Conservation (phyloP, 2,329 filamentous ascomycete genomes). For the Aphanoascus verrucosus region DNA sequence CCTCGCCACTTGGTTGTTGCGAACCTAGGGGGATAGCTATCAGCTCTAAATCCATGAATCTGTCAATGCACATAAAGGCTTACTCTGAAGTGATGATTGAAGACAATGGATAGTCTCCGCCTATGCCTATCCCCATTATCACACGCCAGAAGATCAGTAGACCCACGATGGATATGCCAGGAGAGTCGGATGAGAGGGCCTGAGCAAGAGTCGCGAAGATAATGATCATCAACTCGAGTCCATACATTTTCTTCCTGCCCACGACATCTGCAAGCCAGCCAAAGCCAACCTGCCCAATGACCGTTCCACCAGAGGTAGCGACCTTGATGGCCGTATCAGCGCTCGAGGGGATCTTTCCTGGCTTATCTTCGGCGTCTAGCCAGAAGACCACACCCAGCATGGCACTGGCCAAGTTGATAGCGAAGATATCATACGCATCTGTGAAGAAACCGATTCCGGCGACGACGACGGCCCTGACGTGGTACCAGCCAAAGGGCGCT, state of each 20-base stretch:
- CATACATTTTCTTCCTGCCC: constrained; percentile 76
- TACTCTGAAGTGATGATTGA: constrained; percentile 73
- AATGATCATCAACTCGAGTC: constrained; percentile 67
- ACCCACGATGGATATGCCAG: constrained; percentile 46
- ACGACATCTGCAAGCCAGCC: constrained; percentile 67
- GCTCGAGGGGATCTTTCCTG: constrained; percentile 49
- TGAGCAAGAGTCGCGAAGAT: constrained; percentile 68
- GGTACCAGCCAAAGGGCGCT: constrained; percentile 21
- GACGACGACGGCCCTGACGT: constrained; percentile 12
- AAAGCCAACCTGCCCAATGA: constrained; percentile 71
- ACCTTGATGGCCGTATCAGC: constrained; percentile 79
- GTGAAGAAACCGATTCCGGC: constrained; percentile 12
- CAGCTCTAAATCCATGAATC: neutral
- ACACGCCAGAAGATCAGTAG: constrained; percentile 68
- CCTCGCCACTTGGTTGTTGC: constrained; percentile 76
- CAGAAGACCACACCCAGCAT: constrained; percentile 75
- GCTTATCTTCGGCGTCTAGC: constrained; percentile 41
- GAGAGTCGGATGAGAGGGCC: constrained; percentile 53
- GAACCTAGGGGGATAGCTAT: constrained; percentile 42
- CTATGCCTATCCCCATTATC: constrained; percentile 67
- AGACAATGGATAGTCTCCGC: constrained; percentile 72
- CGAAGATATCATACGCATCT: constrained; percentile 61
- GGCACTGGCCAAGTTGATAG: constrained; percentile 58
- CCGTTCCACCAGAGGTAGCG: constrained; percentile 70
- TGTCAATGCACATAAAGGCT: constrained; percentile 17